Conservation (phyloP, 2,329 filamentous ascomycete genomes). For the Pyrenophora graminea region DNA sequence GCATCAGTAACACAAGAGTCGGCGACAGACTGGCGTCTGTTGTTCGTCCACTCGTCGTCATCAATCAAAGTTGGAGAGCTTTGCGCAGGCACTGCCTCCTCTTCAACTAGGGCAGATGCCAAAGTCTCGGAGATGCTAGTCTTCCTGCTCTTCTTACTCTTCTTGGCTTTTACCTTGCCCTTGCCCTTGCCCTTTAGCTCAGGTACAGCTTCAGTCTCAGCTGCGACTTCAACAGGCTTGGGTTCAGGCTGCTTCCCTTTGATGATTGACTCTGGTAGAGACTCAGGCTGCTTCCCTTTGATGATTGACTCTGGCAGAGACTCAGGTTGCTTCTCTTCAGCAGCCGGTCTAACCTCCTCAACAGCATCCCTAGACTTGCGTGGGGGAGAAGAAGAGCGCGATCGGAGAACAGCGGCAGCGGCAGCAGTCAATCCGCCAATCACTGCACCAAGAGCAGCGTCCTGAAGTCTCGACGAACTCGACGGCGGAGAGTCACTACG, state of each 20-base stretch:
- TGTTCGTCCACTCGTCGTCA: constrained; percentile 38
- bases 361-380: constrained; percentile 22
- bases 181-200: constrained; percentile 29
- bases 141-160: constrained; percentile 39
- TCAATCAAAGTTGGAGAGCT: constrained; percentile 32
- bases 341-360: constrained; percentile 9
- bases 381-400: constrained; percentile 23
- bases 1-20: constrained; percentile 36
- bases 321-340: constrained; percentile 13
- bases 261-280: neutral
- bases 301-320: neutral
- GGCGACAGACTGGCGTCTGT: constrained; percentile 26
- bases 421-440: constrained; percentile 33
- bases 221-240: constrained; percentile 8
- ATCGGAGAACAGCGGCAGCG: constrained; percentile 20
- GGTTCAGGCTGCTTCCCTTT: neutral
- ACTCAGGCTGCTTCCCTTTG: neutral
- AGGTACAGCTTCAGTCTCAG: constrained; percentile 13
- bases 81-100: constrained; percentile 7
- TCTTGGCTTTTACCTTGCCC: constrained; percentile 22
- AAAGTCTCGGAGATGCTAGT: constrained; percentile 15
- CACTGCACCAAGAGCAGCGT: constrained; percentile 34
- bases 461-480: constrained; percentile 32
- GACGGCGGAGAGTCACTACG: constrained; percentile 23
- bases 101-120: constrained; percentile 4